Percentiles rank a stretch among this genome's conserved stretches.
Conservation (phyloP, 345 rosid species). For the Hibiscus syriacus region DNA sequence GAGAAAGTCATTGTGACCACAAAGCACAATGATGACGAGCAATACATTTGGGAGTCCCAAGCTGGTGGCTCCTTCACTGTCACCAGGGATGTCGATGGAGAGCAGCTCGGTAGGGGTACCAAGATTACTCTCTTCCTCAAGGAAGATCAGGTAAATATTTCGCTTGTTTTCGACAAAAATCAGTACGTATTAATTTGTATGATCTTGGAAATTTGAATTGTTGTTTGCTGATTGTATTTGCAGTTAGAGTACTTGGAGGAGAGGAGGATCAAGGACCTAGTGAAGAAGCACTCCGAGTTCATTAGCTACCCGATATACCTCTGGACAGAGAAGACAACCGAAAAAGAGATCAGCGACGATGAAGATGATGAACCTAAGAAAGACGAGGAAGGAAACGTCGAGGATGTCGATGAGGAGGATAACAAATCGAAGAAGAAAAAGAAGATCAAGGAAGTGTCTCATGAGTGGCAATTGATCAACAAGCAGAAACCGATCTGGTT, state of each 20-base stretch:
- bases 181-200: neutral
- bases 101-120: constrained; percentile 85
- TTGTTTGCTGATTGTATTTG: neutral
- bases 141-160: constrained; percentile 59
- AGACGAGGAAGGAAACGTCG: constrained; percentile 69
- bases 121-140: constrained; percentile 72
- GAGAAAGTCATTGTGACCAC: constrained; percentile 77
- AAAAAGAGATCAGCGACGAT: constrained; percentile 82
- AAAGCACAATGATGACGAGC: constrained; percentile 80
- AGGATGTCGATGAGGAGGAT: constrained; percentile 80
- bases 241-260: constrained; percentile 82
- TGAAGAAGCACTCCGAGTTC: constrained; percentile 90
- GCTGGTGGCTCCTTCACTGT: constrained; percentile 92
- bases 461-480: constrained; percentile 83
- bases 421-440: constrained; percentile 53
- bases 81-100: constrained; percentile 65
- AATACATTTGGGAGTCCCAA: constrained; percentile 89
- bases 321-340: constrained; percentile 85
- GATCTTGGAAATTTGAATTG: neutral
- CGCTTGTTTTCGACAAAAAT: neutral
- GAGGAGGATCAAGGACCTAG: constrained; percentile 86
- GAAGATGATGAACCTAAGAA: constrained; percentile 70
- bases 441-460: constrained; percentile 83
- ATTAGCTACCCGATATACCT: constrained; percentile 85
- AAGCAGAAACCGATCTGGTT: constrained; percentile 92